A percentile compares a stretch with the other conserved stretches of the same genome.
Conservation (phyloP, 768 basidiomycete genomes). For the Lyophyllum decastes region DNA sequence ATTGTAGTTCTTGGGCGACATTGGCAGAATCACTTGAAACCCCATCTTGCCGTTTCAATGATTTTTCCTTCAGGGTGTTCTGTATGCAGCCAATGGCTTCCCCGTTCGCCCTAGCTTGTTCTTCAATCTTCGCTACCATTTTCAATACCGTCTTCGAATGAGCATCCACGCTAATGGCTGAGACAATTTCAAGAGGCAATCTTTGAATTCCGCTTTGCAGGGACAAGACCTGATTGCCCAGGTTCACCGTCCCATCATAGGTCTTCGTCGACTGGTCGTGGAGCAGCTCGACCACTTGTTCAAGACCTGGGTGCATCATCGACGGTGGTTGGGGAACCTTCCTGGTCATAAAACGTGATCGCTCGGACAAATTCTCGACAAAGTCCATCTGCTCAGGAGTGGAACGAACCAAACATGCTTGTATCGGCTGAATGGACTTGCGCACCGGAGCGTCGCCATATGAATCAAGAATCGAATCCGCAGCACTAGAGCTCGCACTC, state of each 20-base stretch:
- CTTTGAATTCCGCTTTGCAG: constrained; percentile 14
- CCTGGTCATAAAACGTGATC: not conserved
- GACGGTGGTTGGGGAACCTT: not conserved
- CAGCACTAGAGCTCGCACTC: constrained; percentile 16
- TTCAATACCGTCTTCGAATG: constrained; percentile 3
- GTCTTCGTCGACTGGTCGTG: constrained; percentile 9
- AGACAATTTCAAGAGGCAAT: constrained; percentile 12
- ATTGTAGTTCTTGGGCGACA: constrained; percentile 5
- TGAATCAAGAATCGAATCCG: constrained; percentile 27
- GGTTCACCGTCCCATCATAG: constrained; percentile 1
- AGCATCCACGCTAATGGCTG: not conserved
- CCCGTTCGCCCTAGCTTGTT: constrained; percentile 7
- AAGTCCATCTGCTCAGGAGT: not conserved
- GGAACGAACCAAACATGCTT: not conserved
- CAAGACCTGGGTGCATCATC: not conserved
- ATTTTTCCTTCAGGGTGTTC: constrained; percentile 1
- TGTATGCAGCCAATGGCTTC: constrained; percentile 8
- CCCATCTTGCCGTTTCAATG: not conserved
- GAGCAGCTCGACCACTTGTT: constrained; percentile 9
- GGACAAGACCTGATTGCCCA: constrained; percentile 12
- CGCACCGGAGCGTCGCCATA: constrained; percentile 13
- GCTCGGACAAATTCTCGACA: not conserved
- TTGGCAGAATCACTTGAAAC: not conserved
- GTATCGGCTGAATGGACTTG: not conserved
- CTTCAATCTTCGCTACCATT: constrained; percentile 15